Evolutionary conservation across 257 asterid genomes (phyloP), one percentile per base, ranked within the genome.

Genomic region (Haberlea rhodopensis): DNA sequence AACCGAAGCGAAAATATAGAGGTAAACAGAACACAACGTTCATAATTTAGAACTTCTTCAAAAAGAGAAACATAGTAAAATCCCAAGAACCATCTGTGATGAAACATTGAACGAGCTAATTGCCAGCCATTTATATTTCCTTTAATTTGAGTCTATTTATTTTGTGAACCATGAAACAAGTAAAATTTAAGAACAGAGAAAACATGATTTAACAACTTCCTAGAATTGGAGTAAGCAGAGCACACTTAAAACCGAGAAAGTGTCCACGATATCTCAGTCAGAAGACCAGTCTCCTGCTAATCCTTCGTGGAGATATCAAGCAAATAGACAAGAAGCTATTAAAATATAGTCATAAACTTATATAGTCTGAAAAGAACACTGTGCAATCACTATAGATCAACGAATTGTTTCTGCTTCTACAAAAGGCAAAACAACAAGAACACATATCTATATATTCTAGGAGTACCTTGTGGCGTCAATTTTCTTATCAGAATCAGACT

Each of bases 401-500:
- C 5, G 13, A 40, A 11, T 40, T 13, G 5, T 40, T 40, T 40
- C 48, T 13, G 6, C 48, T 11, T 40, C 48, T 15, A 40, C 48
- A 40, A 40, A 40, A 40, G 40, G 48, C 18, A n/a, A n/a, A n/a
- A n/a, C n/a, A n/a, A n/a, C n/a, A n/a, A n/a, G n/a, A n/a, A n/a
- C n/a, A n/a, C n/a, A n/a, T n/a, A n/a, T n/a, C n/a, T n/a, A n/a
- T n/a, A 60, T 60, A 37, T 28, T 49, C 52, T 37, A 54, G 25
- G 63, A 37, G 57, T 81, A 88, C 98, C 99, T 94, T 32, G 89
- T 73, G 54, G 81, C 85, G 69, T 94, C 97, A 69, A 90, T 70
- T 78, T 83, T 78, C 76, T 83, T 86, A 62, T 86, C 96, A 43
- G 95, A 84, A 76, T 87, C 94, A 45, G 87, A 79, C 55, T 94